Base-by-base conservation (phyloP, 2,329 filamentous ascomycete species). In the Bipolaris cookei region DNA sequence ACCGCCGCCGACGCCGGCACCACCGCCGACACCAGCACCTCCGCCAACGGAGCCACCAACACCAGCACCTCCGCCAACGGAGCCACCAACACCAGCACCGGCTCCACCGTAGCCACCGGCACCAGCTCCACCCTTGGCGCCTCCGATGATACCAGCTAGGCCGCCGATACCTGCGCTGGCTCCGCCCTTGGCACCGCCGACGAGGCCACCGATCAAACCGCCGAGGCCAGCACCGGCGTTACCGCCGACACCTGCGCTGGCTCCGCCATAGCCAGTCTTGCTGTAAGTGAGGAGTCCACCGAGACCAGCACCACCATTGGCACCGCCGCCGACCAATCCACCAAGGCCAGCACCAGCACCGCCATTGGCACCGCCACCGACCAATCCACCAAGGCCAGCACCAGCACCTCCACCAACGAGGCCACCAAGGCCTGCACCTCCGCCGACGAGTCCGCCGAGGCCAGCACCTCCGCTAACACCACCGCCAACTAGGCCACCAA, bases 1-100 rank as follows among this genome's bases (percentile, higher is more conserved):
- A 21, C n/a, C 23, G 4, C 42, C 50, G 16, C 51, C 43, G 6
- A 35, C 44, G 38, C 51, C 51, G 16, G 51, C 51, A 16, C 49
- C 50, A 35, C n/a, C 35, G 18, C 41, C 50, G 4, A 2, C 49
- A 6, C 4, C 1, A 11, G 14, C 28, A 4, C 42, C 38, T 13
- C 41, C 28, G 1, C 50, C 42, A 8, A 23, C 48, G 23, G 25
- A 11, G 6, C 37, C 47, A 6, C 47, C 47, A 18, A 25, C 51
- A 42, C 43, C 35, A 5, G 18, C 52, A 44, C 45, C 46, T 10
- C 13, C 52, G 3, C 14, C 14, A 3, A 6, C 38, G 3, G 30
- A 30, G 14, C 16, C 51, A 14, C 42, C 42, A 16, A 13, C 28
- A 23, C 49, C 38, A n/a, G 28, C 18, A 25, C 42, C 44, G 1